Evolutionary conservation across 2,329 filamentous ascomycete species (phyloP), one percentile per base, ranked within the genome.

Genomic region (Pyrenochaeta sp.): DNA sequence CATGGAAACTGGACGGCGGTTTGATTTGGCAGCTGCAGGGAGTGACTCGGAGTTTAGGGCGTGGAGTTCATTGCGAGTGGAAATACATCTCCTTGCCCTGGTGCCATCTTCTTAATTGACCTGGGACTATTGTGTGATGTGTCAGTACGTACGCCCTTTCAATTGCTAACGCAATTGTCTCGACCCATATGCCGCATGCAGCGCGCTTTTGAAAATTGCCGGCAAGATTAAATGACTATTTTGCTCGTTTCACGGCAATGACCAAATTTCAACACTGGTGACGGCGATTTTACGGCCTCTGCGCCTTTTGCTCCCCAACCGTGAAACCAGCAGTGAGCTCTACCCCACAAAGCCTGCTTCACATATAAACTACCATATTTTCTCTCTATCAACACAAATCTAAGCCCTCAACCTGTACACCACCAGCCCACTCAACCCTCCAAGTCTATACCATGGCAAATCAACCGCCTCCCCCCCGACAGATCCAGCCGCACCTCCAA

Each of bases 401-500:
- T 10, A 9, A 27, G 27, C 24, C 9, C n/a, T 13, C 13, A 5
- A n/a, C 4, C 15, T 39, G 13, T 13, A 13, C 36, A n/a, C 13
- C 15, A n/a, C n/a, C 36, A 25, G 32, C 19, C 28, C 19, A 24
- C 28, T 34, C 40, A 15, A 45, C 39, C 5, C 25, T 13, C 13
- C 15, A 12, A 8, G 15, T 15, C 28, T 15, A 37, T n/a, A 30
- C n/a, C 6, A 52, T 52, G 50, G 30, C 30, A 24, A 34, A 30
- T 10, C 39, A 25, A 10, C 40, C 25, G 32, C 28, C n/a, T 2
- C 28, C 32, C 12, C 40, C 39, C 15, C 50, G 28, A 8, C 39
- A 52, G 28, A 44, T 52, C 7, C 40, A 34, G 40, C 39, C 39
- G 13, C 40, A 52, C 27, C 40, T 52, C 15, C 39, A 52, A 32